A percentile compares a stretch with the other conserved stretches of the same genome.
Conservation (phyloP, 805 yeast genomes). For the Lachancea dasiensis region DNA sequence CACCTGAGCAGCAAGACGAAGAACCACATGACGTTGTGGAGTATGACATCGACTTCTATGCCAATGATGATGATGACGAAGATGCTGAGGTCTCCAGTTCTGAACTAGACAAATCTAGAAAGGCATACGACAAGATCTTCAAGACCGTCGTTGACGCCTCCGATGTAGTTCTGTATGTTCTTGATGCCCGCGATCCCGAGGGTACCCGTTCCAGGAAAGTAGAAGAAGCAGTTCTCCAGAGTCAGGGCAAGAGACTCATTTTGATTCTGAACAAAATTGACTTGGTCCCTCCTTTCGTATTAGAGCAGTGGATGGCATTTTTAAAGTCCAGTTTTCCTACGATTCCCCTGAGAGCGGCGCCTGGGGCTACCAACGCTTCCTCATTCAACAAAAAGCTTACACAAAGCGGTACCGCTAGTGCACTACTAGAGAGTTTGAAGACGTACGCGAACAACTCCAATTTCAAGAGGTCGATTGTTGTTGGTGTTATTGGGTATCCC, state of each 20-base stretch:
- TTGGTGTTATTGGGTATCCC: conserved; percentile 96
- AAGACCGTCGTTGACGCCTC: conserved; percentile 88
- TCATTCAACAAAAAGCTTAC: conserved; percentile 71
- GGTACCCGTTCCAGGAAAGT: conserved; percentile 87
- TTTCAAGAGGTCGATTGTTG: conserved; percentile 81
- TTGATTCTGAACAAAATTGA: conserved; percentile 88
- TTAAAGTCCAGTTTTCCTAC: conserved; percentile 84
- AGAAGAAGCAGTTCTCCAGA: conserved; percentile 80
- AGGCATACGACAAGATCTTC: conserved; percentile 90
- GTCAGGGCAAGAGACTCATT: conserved; percentile 73
- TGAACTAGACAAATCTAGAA: conserved; percentile 69
- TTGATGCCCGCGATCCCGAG: conserved; percentile 97
- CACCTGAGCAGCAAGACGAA: conserved; percentile 35
- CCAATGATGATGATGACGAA: conserved; percentile 39
- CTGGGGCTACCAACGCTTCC: conserved; percentile 62
- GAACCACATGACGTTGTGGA: conserved; percentile 45
- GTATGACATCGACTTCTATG: conserved; percentile 41
- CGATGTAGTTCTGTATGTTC: conserved; percentile 86
- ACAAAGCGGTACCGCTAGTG: conserved; percentile 62
- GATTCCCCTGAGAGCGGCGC: conserved; percentile 77
- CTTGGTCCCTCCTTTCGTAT: conserved; percentile 77
- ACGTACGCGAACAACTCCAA: conserved; percentile 78
- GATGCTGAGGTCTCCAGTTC: conserved; percentile 29
- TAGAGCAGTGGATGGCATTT: conserved; percentile 78
- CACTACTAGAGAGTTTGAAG: conserved; percentile 74